A percentile compares a stretch with the other conserved stretches of the same genome.
These are phyloP conservation scores for Alternaria sp. DNA, from an alignment of 2,329 filamentous ascomycete species.

Conservation along the genomic window DNA sequence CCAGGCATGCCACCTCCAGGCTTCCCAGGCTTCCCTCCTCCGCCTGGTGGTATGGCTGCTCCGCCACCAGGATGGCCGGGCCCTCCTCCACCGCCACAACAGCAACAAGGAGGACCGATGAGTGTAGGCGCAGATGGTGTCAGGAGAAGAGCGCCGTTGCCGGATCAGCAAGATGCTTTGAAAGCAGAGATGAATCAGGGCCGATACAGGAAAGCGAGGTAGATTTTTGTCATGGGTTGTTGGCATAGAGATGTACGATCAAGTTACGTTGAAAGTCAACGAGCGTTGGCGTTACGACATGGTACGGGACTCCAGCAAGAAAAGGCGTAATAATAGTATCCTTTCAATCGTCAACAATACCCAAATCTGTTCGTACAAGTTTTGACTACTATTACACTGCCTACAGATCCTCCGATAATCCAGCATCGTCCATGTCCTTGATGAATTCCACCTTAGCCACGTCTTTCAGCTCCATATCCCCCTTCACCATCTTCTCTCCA, in stretches of 20 bases:
- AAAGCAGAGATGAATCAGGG: constrained; percentile 75
- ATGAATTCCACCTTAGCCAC: constrained; percentile 32
- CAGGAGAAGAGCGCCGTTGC: constrained; percentile 69
- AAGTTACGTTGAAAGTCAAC: background rate
- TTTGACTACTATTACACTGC: background rate
- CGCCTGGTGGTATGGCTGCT: constrained; percentile 18
- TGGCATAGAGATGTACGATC: constrained; percentile 1
- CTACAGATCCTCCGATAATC: background rate
- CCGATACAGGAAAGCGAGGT: constrained; percentile 53
- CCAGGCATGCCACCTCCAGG: constrained; percentile 39
- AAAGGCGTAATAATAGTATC: background rate
- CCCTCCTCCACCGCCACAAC: constrained; percentile 28
- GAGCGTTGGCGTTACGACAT: background rate
- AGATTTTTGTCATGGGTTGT: background rate
- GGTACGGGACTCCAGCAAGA: background rate
- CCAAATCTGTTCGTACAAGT: background rate
- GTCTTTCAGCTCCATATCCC: constrained; percentile 20
- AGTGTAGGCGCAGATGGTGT: constrained; percentile 24
- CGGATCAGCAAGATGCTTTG: constrained; percentile 84
- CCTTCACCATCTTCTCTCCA: constrained; percentile 24
- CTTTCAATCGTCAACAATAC: background rate
- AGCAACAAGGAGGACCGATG: constrained; percentile 30
- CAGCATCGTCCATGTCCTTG: constrained; percentile 19
- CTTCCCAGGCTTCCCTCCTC: constrained; percentile 26
- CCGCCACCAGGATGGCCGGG: constrained; percentile 26